phyloP scores from a whole-genome alignment of 2,329 filamentous ascomycete genomes.

The Chaetomium sp. region DNA sequence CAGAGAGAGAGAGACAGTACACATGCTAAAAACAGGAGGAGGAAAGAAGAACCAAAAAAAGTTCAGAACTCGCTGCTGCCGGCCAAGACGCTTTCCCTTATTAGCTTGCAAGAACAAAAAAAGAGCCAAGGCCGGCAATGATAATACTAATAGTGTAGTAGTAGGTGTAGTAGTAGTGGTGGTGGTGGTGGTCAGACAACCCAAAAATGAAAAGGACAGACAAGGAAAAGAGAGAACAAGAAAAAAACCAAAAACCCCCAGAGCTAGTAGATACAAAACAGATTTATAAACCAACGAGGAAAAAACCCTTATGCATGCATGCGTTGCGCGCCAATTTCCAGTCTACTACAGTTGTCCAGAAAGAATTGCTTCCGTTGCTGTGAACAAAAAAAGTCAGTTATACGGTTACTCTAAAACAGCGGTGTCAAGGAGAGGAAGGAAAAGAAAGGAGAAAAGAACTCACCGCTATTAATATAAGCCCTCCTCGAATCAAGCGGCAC shows the following conservation, averaged over 20 bases:
- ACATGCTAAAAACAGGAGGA: too few species aligned
- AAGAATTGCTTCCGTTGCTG: slow-evolving; percentile 71
- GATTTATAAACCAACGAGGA: neutral
- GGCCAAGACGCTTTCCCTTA: too few species aligned
- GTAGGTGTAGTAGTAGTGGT: too few species aligned
- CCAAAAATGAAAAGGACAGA: too few species aligned
- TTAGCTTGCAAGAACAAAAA: too few species aligned
- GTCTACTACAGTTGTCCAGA: slow-evolving; percentile 61
- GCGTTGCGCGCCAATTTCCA: neutral
- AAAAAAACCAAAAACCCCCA: neutral
- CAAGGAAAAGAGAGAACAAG: neutral
- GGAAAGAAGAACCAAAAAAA: too few species aligned
- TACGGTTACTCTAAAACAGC: slow-evolving; percentile 3
- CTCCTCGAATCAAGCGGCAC: slow-evolving; percentile 80
- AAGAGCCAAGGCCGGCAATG: too few species aligned
- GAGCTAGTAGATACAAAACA: too few species aligned
- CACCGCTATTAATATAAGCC: slow-evolving; percentile 90
- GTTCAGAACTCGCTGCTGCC: too few species aligned
- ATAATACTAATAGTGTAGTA: too few species aligned
- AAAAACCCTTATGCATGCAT: neutral
- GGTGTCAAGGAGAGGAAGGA: slow-evolving; percentile 12
- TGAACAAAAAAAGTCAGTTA: neutral
- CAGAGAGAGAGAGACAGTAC: too few species aligned
- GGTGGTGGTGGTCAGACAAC: too few species aligned
- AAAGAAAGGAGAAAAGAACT: slow-evolving; percentile 31